Evolutionary conservation across 2,329 filamentous ascomycete genomes (phyloP).

Genomic region (Tolypocladium paradoxum): DNA sequence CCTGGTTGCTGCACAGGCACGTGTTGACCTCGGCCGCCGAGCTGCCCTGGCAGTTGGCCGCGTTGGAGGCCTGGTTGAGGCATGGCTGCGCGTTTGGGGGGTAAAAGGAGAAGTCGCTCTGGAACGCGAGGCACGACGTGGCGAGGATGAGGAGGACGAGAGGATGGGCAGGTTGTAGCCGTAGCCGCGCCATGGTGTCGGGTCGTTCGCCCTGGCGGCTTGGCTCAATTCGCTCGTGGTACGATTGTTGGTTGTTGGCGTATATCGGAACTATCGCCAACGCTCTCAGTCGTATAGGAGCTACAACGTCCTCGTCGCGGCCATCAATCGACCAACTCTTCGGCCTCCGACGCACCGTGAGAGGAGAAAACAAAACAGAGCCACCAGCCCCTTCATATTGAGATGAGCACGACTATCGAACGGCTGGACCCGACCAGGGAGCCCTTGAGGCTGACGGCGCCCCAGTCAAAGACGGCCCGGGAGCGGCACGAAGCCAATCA

Average conservation of each 20-base stretch:
- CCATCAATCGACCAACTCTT: neutral
- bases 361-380: neutral
- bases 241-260: neutral
- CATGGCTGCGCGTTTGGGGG: slow-evolving; percentile 25
- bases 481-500: neutral
- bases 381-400: neutral
- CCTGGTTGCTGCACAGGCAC: slow-evolving; percentile 39
- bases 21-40: slow-evolving; percentile 30
- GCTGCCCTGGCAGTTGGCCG: slow-evolving; percentile 28
- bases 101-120: slow-evolving; percentile 24
- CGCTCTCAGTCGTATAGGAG: neutral
- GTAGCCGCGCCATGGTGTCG: slow-evolving; percentile 14
- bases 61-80: slow-evolving; percentile 27
- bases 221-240: neutral
- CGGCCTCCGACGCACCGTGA: neutral
- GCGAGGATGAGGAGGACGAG: slow-evolving; percentile 16
- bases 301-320: neutral
- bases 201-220: neutral
- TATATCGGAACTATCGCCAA: neutral
- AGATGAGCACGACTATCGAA: neutral
- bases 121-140: slow-evolving; percentile 10
- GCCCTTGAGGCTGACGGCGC: neutral
- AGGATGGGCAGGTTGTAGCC: slow-evolving; percentile 13
- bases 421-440: neutral
- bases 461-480: neutral